phyloP scores from a whole-genome alignment of 768 basidiomycete species.

The Phallus indusiatus region DNA sequence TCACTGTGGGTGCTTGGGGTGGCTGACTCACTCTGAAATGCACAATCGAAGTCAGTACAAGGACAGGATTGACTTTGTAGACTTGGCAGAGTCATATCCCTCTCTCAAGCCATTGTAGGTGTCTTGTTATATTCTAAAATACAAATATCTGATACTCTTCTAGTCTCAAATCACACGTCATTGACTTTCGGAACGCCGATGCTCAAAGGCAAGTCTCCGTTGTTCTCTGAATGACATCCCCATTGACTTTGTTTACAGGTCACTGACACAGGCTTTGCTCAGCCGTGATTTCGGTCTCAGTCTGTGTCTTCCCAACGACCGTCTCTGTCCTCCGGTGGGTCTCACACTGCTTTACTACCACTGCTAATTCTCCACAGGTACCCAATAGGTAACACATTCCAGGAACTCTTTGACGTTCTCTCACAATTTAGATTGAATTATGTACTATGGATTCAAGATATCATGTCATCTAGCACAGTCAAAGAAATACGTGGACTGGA shows the following conservation, averaged over 20 bases:
- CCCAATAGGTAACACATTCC: conserved; percentile 53
- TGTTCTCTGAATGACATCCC: too few relatives aligned
- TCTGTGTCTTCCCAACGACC: conserved; percentile 52
- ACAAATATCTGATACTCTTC: background rate
- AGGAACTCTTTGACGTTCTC: conserved; percentile 30
- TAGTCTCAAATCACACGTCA: conserved; percentile 30
- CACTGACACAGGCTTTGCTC: conserved; percentile 72
- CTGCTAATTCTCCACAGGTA: too few relatives aligned
- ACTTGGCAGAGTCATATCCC: conserved; percentile 48
- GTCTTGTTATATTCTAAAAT: background rate
- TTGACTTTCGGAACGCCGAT: conserved; percentile 68
- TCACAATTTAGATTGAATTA: conserved; percentile 70
- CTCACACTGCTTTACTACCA: too few relatives aligned
- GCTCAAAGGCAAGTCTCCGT: conserved; percentile 55
- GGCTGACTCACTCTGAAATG: conserved; percentile 25
- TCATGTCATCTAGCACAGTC: conserved; percentile 30
- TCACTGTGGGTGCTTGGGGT: background rate
- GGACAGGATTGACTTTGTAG: conserved; percentile 45
- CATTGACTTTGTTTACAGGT: conserved; percentile 31
- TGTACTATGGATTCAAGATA: conserved; percentile 74
- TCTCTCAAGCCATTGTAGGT: conserved; percentile 47
- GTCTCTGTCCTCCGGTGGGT: conserved; percentile 81
- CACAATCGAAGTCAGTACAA: conserved; percentile 42
- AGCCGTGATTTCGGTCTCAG: conserved; percentile 61
- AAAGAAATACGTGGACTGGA: conserved; percentile 48